Evolutionary conservation across 768 basidiomycete genomes (phyloP).

Genomic region (Porpolomopsis calyptriformis): DNA sequence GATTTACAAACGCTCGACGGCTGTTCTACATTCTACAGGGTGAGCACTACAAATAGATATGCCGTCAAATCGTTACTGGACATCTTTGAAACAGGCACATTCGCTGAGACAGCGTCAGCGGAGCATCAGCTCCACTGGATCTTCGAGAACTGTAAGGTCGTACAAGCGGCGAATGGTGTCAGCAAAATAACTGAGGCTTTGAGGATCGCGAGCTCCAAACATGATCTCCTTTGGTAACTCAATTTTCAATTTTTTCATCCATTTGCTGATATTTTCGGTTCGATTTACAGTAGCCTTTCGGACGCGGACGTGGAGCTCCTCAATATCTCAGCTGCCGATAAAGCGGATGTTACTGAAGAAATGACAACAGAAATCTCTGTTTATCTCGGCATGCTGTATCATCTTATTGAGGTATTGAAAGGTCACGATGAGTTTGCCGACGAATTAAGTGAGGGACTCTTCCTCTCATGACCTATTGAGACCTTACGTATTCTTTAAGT

Average conservation of each 20-base stretch:
- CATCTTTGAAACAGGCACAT: slow-evolving; percentile 49
- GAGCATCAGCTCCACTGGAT: slow-evolving; percentile 96
- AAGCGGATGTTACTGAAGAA: slow-evolving; percentile 76
- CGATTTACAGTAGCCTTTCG: slow-evolving; percentile 47
- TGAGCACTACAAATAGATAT: slow-evolving; percentile 18
- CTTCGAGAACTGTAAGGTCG: slow-evolving; percentile 83
- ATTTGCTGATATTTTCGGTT: background rate
- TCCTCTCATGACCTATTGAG: slow-evolving; percentile 1
- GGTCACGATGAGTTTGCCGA: slow-evolving; percentile 92
- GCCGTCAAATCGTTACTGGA: slow-evolving; percentile 4
- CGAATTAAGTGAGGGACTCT: slow-evolving; percentile 70
- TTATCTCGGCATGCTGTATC: slow-evolving; percentile 92
- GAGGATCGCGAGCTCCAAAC: slow-evolving; percentile 81
- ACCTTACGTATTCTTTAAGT: slow-evolving; percentile 37
- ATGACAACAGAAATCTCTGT: slow-evolving; percentile 86
- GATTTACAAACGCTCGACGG: slow-evolving; percentile 78
- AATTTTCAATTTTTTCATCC: background rate
- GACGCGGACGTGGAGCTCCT: slow-evolving; percentile 66
- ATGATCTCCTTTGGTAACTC: slow-evolving; percentile 68
- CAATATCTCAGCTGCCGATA: slow-evolving; percentile 59
- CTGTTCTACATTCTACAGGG: slow-evolving; percentile 92
- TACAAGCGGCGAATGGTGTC: slow-evolving; percentile 76
- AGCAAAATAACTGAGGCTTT: slow-evolving; percentile 76
- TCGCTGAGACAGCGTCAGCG: slow-evolving; percentile 81
- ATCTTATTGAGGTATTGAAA: slow-evolving; percentile 88